Evolutionary conservation across 768 basidiomycete genomes (phyloP).

Genomic region (Mycena sanguinolenta): DNA sequence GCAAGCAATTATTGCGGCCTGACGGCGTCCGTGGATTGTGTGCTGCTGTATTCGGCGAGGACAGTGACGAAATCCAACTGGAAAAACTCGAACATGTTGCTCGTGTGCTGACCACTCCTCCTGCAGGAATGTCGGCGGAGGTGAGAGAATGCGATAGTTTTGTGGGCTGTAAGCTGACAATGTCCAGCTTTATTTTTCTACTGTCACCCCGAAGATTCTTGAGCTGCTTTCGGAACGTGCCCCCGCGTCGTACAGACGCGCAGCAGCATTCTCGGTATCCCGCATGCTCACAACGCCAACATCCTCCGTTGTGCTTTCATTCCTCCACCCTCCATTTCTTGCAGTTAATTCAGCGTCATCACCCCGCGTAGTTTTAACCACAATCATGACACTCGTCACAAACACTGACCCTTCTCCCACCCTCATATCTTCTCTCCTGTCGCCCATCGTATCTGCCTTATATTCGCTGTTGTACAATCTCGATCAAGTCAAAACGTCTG

Average conservation of each 20-base stretch:
- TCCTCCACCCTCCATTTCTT: slow-evolving; percentile 69
- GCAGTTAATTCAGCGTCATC: slow-evolving; percentile 29
- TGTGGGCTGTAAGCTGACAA: slow-evolving; percentile 15
- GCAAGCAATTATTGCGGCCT: slow-evolving; percentile 76
- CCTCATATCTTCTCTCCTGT: slow-evolving; percentile 72
- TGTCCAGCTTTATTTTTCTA: slow-evolving; percentile 71
- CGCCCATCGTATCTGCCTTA: slow-evolving; percentile 75
- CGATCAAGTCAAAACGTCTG: slow-evolving; percentile 67
- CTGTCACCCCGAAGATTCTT: slow-evolving; percentile 68
- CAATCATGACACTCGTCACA: slow-evolving; percentile 68
- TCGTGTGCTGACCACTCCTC: slow-evolving; percentile 72
- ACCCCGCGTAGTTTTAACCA: slow-evolving; percentile 60
- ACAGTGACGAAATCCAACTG: slow-evolving; percentile 66
- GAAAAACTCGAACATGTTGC: slow-evolving; percentile 84
- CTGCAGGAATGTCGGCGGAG: slow-evolving; percentile 65
- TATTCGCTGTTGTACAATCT: slow-evolving; percentile 75
- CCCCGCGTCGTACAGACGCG: slow-evolving; percentile 64
- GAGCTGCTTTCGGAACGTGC: slow-evolving; percentile 60
- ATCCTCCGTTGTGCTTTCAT: slow-evolving; percentile 55
- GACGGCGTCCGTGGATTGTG: slow-evolving; percentile 80
- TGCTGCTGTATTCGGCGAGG: slow-evolving; percentile 77
- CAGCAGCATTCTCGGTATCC: slow-evolving; percentile 77
- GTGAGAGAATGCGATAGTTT: slow-evolving; percentile 52
- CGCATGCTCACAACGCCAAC: slow-evolving; percentile 65
- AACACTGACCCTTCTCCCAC: slow-evolving; percentile 86